Evolutionary conservation across 495 filamentous ascomycete genomes (phyloP).

Genomic region (Diplogelasinospora grovesii): DNA sequence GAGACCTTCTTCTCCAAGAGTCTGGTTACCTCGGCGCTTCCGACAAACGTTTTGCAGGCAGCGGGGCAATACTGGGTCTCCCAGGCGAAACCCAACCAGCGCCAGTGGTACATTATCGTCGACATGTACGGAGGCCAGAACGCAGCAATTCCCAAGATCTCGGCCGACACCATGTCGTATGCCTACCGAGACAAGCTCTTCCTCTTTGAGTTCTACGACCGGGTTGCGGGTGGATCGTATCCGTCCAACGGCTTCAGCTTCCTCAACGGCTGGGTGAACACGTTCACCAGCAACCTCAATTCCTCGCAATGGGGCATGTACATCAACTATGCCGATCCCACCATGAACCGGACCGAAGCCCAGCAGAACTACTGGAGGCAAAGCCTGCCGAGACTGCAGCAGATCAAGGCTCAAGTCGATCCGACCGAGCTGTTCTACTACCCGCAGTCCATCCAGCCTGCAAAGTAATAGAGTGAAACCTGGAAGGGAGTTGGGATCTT

Average conservation of each 20-base stretch:
- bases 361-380: slow-evolving; percentile 45
- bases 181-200: slow-evolving; percentile 32
- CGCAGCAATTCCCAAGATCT: slow-evolving; percentile 32
- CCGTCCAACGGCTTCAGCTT: slow-evolving; percentile 30
- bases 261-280: slow-evolving; percentile 33
- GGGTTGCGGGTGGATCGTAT: slow-evolving; percentile 17
- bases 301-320: slow-evolving; percentile 38
- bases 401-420: slow-evolving; percentile 50
- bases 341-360: slow-evolving; percentile 29
- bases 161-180: slow-evolving; percentile 26
- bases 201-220: slow-evolving; percentile 37
- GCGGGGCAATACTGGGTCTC: slow-evolving; percentile 38
- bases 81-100: slow-evolving; percentile 27
- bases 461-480: slow-evolving; percentile 1
- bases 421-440: slow-evolving; percentile 57
- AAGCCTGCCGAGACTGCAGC: slow-evolving; percentile 44
- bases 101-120: slow-evolving; percentile 39
- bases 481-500: background rate
- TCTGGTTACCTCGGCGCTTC: slow-evolving; percentile 33
- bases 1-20: slow-evolving; percentile 43
- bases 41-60: slow-evolving; percentile 22
- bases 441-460: slow-evolving; percentile 48
- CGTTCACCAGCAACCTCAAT: slow-evolving; percentile 25
- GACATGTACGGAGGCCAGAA: slow-evolving; percentile 39
- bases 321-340: slow-evolving; percentile 40